A percentile compares a stretch with the other conserved stretches of the same genome.
Conservation (phyloP, 1,284 basidiomycete genomes). For the Boletus hoseneyae region DNA sequence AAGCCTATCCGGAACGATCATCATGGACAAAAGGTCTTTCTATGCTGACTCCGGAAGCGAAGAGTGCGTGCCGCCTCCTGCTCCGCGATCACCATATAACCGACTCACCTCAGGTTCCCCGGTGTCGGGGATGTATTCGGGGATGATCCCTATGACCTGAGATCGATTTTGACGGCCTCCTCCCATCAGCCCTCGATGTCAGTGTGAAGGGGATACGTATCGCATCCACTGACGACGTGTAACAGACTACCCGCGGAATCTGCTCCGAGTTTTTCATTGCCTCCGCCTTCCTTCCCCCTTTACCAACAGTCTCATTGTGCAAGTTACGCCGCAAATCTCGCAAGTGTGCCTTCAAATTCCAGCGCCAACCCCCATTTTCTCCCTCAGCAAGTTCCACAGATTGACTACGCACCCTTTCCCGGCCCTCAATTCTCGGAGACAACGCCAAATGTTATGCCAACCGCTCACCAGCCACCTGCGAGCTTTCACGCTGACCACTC, state of each 20-base stretch:
- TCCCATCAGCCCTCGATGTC: slow-evolving; percentile 2
- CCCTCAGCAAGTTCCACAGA: not conserved
- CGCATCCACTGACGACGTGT: not conserved
- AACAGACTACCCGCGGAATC: not conserved
- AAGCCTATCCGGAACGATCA: too few species aligned
- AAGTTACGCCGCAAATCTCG: too few species aligned
- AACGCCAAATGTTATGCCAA: not conserved
- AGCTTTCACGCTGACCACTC: accelerated
- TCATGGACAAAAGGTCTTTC: not conserved
- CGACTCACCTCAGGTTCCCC: slow-evolving; percentile 1
- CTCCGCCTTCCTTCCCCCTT: not conserved
- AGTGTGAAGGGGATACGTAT: not conserved
- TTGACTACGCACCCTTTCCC: not conserved
- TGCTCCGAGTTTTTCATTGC: too few species aligned
- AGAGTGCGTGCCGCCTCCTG: not conserved
- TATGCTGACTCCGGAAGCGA: not conserved
- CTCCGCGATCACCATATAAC: not conserved
- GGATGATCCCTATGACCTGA: accelerated
- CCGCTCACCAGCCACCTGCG: not conserved
- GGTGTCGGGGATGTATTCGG: not conserved
- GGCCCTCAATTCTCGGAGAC: not conserved
- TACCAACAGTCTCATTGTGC: too few species aligned
- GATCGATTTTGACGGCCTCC: not conserved
- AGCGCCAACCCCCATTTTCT: too few species aligned
- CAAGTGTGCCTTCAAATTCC: accelerated